These are phyloP conservation scores for Aspergillus bombycis DNA, from an alignment of 2,329 filamentous ascomycete species.

Conservation along the genomic window DNA sequence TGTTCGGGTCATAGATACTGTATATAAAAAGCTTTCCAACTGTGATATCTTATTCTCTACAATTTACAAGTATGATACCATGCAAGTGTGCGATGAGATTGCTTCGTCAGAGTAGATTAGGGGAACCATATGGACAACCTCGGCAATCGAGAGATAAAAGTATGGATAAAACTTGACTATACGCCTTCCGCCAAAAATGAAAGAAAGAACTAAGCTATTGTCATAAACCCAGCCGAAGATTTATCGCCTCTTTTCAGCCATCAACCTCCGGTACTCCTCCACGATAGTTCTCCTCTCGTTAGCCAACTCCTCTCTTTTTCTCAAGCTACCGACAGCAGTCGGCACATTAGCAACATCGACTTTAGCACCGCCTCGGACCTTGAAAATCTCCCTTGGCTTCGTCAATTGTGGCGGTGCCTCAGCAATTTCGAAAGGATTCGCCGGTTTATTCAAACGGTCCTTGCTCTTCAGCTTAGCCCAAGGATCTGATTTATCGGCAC, in stretches of 20 bases:
- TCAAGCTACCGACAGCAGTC: conserved; percentile 69
- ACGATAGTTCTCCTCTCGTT: conserved; percentile 70
- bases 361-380: conserved; percentile 65
- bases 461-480: conserved; percentile 75
- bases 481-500: conserved; percentile 70
- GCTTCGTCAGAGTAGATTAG: not conserved
- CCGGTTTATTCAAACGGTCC: conserved; percentile 37
- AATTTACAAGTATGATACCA: conserved; percentile 5
- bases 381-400: conserved; percentile 64
- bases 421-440: conserved; percentile 58
- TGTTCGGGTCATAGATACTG: conserved; percentile 17
- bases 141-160: not conserved
- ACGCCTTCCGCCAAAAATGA: not conserved
- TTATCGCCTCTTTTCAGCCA: conserved; percentile 57
- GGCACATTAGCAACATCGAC: conserved; percentile 72
- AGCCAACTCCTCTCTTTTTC: conserved; percentile 73
- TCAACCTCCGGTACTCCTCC: conserved; percentile 71
- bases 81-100: not conserved
- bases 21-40: conserved; percentile 21
- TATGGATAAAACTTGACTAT: not conserved
- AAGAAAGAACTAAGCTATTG: not conserved
- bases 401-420: conserved; percentile 76
- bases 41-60: not conserved
- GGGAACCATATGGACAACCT: not conserved
- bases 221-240: not conserved